Base-by-base conservation (phyloP, 257 asterid species). In the Ocimum tenuiflorum region DNA sequence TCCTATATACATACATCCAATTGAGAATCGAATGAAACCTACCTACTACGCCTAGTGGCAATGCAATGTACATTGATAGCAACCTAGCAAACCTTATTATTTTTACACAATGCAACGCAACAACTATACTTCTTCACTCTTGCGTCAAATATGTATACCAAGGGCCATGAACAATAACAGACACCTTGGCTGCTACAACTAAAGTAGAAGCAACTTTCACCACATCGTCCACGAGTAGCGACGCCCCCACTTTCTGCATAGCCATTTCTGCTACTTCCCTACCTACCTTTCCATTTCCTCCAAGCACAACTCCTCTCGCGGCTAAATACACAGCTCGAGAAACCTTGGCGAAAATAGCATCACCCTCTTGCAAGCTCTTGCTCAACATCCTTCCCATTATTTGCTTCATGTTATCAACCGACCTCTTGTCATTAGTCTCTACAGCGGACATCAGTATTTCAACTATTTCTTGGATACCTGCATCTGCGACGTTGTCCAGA, bases 321-420 rank as follows among this genome's bases (percentile, higher is more conserved):
- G 88, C 95, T 65, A 80, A 49, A 59, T 83, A 86, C 14, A 83
- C 77, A 0, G 91, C 90, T 20, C 74, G 82, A 22, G 98, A 80
- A 36, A 91, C 83, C 31, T 80, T 79, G 23, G 47, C 31, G 65
- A 91, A 88, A 60, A 91, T 67, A 3, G 90, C 68, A 66, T 91
- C 98, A 7, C 78, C 94, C 60, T 85, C 91, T 77, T 86, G 98
- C 71, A 91, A 77, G 78, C 90, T 86, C 73, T 83, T 91, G 79
- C 82, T 74, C 63, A 91, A 48, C 95, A 88, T 88, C 67, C 95
- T 86, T n/a, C 73, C 81, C 87, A 89, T 88, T 27, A 91, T 73
- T 39, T 83, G 87, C 81, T 85, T 82, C 71, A 73, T 41, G 1
- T 84, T 46, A 47, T 82, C 87, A 49, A 56, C 33, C n/a, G 69